These are phyloP conservation scores for Aureobasidium sp. DNA, from an alignment of 2,329 filamentous ascomycete genomes.

Conservation along the genomic window DNA sequence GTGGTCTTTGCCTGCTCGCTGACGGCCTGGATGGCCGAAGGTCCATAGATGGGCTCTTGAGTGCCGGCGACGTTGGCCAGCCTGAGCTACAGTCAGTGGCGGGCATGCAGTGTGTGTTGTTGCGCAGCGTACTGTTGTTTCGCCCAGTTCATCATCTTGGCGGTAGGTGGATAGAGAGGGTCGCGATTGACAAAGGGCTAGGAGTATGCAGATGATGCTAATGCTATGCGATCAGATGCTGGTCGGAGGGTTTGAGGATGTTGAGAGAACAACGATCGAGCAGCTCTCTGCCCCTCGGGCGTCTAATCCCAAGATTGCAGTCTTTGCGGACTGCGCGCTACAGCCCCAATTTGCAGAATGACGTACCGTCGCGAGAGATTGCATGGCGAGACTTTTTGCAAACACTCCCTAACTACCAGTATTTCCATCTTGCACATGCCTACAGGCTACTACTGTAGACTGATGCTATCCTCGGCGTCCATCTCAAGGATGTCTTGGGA, in stretches of 20 bases:
- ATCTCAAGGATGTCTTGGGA: not conserved
- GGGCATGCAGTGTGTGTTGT: not conserved
- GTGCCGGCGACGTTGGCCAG: slow-evolving; percentile 80
- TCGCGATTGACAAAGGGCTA: not conserved
- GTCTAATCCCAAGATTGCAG: slow-evolving; percentile 2
- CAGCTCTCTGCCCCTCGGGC: slow-evolving; percentile 2
- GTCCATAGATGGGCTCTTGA: slow-evolving; percentile 91
- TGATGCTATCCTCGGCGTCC: not conserved
- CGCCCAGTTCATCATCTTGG: slow-evolving; percentile 84
- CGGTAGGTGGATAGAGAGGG: not conserved
- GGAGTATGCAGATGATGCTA: not conserved
- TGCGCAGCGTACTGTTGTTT: slow-evolving; percentile 67
- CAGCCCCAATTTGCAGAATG: slow-evolving; percentile 9
- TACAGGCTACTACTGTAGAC: not conserved
- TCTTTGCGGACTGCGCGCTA: not conserved
- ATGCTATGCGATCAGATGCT: not conserved
- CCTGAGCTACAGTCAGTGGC: slow-evolving; percentile 22
- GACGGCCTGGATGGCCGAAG: slow-evolving; percentile 77
- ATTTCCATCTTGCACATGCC: not conserved
- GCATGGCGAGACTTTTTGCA: not conserved
- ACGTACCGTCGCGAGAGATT: not conserved
- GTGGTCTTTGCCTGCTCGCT: slow-evolving; percentile 68
- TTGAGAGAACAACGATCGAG: not conserved
- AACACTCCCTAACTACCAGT: not conserved
- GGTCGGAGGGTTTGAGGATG: not conserved